Evolutionary conservation across 2,329 filamentous ascomycete genomes (phyloP), one percentile per base, ranked within the genome.

Genomic region (Alternaria ethzedia): DNA sequence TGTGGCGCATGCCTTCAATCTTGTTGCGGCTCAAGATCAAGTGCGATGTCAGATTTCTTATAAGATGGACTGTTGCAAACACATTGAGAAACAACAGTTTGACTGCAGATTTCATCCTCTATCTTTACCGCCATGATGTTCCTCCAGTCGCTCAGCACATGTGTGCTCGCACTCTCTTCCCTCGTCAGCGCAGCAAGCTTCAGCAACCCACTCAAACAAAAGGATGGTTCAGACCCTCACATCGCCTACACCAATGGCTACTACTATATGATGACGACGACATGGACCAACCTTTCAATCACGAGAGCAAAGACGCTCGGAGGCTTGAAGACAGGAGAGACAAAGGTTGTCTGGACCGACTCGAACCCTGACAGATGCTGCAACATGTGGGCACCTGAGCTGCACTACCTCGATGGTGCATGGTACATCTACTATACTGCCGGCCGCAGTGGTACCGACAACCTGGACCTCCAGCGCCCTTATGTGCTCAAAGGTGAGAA

Each of bases 361-460:
- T 76, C 74, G 5, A 82, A 82, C 15, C 70, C 85, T 2, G 78
- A 77, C 5, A 79, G 85, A 15, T 85, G 84, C 74, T 85, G 63
- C 32, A 70, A 71, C 32, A 82, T 88, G 41, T 89, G 86, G 86
- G 86, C 87, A 0, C 86, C 86, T 0, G 86, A 88, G 67, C 77
- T 87, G 0, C 86, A 87, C 68, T 83, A 83, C 59, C 70, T 87
- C 8, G 80, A 83, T 36, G 69, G 72, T 46, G 69, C 70, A 32
- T 84, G 86, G 86, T 88, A 86, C 60, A 82, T 88, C 43, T 88
- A 88, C 76, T 88, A 88, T 71, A 85, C 86, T 0, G 84, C 85
- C 1, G 85, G 86, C 1, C 79, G 78, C 23, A 73, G 74, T 2
- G 54, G 58, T 11, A 25, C 50, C 13, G 78, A 75, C 3, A 80